Base-by-base conservation (phyloP, 2,329 filamentous ascomycete species). In the Alternaria arborescens region DNA sequence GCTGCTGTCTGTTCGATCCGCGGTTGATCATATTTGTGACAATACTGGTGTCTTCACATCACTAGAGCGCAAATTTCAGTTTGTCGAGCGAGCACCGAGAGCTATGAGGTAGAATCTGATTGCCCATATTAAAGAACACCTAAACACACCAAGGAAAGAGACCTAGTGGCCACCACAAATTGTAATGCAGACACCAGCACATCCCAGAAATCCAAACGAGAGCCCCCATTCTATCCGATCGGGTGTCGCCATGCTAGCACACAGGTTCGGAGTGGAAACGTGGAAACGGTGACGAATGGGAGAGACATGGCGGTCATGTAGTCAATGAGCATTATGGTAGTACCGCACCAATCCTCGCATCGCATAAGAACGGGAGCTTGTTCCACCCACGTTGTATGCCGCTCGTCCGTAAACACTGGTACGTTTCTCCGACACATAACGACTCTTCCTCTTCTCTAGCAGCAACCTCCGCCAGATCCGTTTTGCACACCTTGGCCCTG, bases 401-500 rank as follows among this genome's bases (percentile, higher is more conserved):
- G 61, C 66, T 67, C 50, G 55, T 66, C 57, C 41, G 62, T 57
- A 52, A 51, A 60, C 64, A 44, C 61, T 54, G 61, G 46, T 55
- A 62, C 58, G 60, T 46, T 56, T 61, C 65, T 58, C 58, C 51
- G 53, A 55, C 53, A 53, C 41, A 54, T 57, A 44, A 54, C 48
- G 60, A 32, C 40, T 57, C 59, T 52, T 50, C 48, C 36, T 32
- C 46, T 28, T 53, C 64, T 85, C 85, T 96, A 97, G 86, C 94
- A 97, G 88, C 94, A 97, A 80, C 92, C 90, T 77, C 91, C 90
- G 78, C 88, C 92, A 73, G 91, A 92, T 72, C 91, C 91, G 75
- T 89, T 91, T 80, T 96, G 92, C 71, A 99, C 94, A 74, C 94
- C 94, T 82, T 97, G 93, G 77, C 95, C 95, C 79, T 93, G 91